Evolutionary conservation across 2,329 filamentous ascomycete species (phyloP).

Genomic region (Penicillium sp.): DNA sequence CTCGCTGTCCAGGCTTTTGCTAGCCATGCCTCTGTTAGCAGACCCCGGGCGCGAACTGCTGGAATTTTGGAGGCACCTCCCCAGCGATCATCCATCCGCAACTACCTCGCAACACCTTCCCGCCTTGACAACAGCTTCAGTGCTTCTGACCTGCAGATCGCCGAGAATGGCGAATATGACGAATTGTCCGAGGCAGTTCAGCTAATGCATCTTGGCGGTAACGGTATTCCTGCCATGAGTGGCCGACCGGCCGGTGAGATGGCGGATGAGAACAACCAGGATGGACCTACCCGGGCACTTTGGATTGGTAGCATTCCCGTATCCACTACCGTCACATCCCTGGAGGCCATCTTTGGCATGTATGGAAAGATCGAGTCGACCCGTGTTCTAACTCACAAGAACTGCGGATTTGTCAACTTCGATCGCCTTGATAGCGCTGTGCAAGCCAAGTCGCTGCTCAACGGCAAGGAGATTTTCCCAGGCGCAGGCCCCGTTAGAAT

Average conservation of each 20-base stretch:
- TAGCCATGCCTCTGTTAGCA: constrained; percentile 67
- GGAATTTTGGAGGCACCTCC: constrained; percentile 76
- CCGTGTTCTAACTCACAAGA: constrained; percentile 92
- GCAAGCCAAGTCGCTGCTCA: constrained; percentile 75
- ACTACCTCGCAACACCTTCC: constrained; percentile 67
- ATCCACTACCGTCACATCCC: constrained; percentile 87
- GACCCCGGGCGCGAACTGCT: constrained; percentile 82
- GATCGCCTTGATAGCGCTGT: constrained; percentile 84
- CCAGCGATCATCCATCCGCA: constrained; percentile 55
- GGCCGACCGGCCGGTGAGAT: constrained; percentile 57
- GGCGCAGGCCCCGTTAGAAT: constrained; percentile 90
- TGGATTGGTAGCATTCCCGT: constrained; percentile 98
- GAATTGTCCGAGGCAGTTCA: constrained; percentile 75
- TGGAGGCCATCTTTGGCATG: constrained; percentile 90
- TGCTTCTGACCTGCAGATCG: constrained; percentile 63
- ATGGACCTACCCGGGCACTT: constrained; percentile 82
- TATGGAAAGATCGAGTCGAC: constrained; percentile 86
- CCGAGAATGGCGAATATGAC: constrained; percentile 69
- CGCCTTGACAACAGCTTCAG: constrained; percentile 68
- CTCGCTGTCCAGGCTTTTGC: constrained; percentile 87
- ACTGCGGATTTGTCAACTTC: constrained; percentile 97
- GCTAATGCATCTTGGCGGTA: constrained; percentile 56
- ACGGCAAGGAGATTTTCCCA: constrained; percentile 96
- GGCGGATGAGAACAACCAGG: constrained; percentile 68
- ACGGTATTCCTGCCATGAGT: constrained; percentile 45